Evolutionary conservation across 2,329 filamentous ascomycete species (phyloP).

Genomic region (Sporothrix protearum): DNA sequence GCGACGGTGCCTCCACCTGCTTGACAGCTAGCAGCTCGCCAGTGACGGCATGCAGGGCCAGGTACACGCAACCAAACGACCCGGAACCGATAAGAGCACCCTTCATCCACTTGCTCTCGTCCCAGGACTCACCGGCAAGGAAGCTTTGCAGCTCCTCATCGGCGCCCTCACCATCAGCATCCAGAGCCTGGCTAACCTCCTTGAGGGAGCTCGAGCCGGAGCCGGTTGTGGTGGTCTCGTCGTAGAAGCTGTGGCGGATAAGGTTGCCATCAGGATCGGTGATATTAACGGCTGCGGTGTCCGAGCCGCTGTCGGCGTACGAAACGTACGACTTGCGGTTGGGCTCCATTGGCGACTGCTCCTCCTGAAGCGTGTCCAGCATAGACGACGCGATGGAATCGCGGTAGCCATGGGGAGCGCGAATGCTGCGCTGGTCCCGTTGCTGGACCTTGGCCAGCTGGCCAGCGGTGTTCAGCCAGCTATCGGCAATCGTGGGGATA

Average conservation of each 20-base stretch:
- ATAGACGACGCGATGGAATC: slow-evolving; percentile 88
- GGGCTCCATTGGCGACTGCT: slow-evolving; percentile 74
- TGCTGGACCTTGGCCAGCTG: slow-evolving; percentile 50
- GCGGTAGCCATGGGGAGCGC: slow-evolving; percentile 62
- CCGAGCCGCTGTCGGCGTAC: slow-evolving; percentile 70
- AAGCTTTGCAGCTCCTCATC: slow-evolving; percentile 89
- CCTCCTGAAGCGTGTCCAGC: slow-evolving; percentile 85
- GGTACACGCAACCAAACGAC: slow-evolving; percentile 92
- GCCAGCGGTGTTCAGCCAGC: slow-evolving; percentile 69
- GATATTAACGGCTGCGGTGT: slow-evolving; percentile 65
- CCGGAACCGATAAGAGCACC: slow-evolving; percentile 94
- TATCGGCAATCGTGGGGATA: slow-evolving; percentile 91
- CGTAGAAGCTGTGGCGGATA: slow-evolving; percentile 75
- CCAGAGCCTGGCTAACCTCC: slow-evolving; percentile 79
- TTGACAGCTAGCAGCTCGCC: slow-evolving; percentile 98
- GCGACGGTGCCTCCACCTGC: slow-evolving; percentile 85
- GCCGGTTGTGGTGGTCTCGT: slow-evolving; percentile 64
- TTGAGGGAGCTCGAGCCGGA: slow-evolving; percentile 69
- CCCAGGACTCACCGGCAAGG: slow-evolving; percentile 88
- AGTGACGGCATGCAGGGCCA: slow-evolving; percentile 91
- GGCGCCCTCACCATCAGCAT: slow-evolving; percentile 85
- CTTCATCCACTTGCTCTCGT: slow-evolving; percentile 99
- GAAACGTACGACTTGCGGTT: slow-evolving; percentile 97
- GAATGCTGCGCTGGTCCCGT: slow-evolving; percentile 41
- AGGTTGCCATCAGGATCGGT: slow-evolving; percentile 73